These are phyloP conservation scores for Aspergillus sparsus DNA, from an alignment of 495 filamentous ascomycete genomes.

Conservation along the genomic window DNA sequence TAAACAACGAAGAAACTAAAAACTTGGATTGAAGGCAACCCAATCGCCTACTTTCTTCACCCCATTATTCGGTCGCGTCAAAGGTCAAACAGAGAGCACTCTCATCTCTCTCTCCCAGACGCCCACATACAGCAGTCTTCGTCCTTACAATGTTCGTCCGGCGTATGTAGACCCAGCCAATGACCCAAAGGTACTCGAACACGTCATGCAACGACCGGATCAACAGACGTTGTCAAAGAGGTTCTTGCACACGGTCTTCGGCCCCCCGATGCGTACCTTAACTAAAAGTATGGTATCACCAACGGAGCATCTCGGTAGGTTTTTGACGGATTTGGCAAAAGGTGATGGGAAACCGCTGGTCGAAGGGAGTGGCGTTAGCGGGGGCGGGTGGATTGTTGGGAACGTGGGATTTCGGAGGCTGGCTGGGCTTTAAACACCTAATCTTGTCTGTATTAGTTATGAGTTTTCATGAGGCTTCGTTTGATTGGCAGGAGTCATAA, in stretches of 20 bases:
- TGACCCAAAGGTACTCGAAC: constrained; percentile 52
- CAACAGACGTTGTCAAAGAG: constrained; percentile 7
- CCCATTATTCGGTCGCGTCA: constrained; percentile 58
- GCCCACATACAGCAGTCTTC: constrained; percentile 42
- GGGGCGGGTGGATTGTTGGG: constrained; percentile 48
- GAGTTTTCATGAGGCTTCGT: no score
- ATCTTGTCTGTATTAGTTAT: no score
- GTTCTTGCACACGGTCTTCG: constrained; percentile 12
- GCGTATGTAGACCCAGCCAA: constrained; percentile 48
- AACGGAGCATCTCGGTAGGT: constrained; percentile 41
- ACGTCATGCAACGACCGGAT: constrained; percentile 32
- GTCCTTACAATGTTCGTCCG: constrained; percentile 54
- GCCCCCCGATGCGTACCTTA: constrained; percentile 16
- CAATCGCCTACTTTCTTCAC: constrained; percentile 53
- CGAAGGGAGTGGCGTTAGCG: constrained; percentile 44
- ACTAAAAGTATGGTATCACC: constrained; percentile 27
- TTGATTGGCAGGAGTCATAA: no score
- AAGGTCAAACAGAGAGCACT: constrained; percentile 61
- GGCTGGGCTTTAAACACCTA: constrained; percentile 14
- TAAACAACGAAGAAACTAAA: background rate
- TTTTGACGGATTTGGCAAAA: constrained; percentile 60
- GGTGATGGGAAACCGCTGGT: constrained; percentile 41
- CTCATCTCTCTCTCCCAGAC: constrained; percentile 49
- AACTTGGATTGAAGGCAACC: constrained; percentile 29
- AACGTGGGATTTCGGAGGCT: constrained; percentile 48